These are phyloP conservation scores for Diaporthe citrichinensis DNA, from an alignment of 2,329 filamentous ascomycete genomes.

Conservation along the genomic window DNA sequence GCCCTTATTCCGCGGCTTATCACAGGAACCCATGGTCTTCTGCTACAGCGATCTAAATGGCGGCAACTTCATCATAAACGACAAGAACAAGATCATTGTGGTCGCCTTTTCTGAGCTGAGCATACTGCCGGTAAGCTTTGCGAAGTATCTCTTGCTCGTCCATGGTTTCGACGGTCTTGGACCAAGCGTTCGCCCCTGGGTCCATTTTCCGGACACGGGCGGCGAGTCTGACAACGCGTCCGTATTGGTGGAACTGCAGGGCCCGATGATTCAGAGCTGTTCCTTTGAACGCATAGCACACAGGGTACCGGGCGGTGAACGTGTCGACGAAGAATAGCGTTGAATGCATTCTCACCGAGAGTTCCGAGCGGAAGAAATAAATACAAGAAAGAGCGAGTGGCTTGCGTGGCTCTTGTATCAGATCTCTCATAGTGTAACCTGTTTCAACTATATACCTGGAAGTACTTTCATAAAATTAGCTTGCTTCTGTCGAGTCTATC, in stretches of 20 bases:
- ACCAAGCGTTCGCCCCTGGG: background rate
- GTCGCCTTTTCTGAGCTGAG: background rate
- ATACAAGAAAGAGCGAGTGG: background rate
- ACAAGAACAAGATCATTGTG: background rate
- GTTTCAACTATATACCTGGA: background rate
- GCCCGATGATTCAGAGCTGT: background rate
- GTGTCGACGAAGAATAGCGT: background rate
- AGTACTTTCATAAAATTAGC: background rate
- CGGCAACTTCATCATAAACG: background rate
- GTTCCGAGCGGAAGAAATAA: background rate
- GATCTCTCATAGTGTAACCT: background rate
- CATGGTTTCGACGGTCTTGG: background rate
- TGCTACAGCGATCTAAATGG: background rate
- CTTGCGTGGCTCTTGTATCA: background rate
- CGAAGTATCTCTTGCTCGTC: background rate
- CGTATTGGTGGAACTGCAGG: background rate
- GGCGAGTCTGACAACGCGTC: background rate
- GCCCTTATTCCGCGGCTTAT: background rate
- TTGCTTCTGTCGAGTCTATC: background rate
- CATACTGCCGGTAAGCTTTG: background rate
- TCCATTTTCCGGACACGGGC: background rate
- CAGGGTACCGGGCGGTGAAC: background rate
- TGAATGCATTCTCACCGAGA: background rate
- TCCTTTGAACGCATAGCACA: background rate
- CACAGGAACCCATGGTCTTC: background rate